A percentile compares a stretch with the other conserved stretches of the same genome.
Conservation (phyloP, 1,284 basidiomycete genomes). For the Ustilago xerochloae region DNA sequence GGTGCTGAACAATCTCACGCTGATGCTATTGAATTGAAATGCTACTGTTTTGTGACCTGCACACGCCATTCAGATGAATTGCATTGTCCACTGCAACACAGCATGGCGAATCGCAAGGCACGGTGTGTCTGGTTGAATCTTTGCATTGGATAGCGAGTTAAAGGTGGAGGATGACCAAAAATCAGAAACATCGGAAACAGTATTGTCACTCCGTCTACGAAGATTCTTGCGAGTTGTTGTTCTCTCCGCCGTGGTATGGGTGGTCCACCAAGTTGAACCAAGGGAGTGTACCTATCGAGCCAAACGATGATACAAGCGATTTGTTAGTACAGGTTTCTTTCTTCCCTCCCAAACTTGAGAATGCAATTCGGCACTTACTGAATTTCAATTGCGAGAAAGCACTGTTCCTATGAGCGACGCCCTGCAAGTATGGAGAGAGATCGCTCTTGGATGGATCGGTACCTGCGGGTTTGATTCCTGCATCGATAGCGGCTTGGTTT, state of each 20-base stretch:
- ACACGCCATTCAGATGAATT: no score
- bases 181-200: not conserved
- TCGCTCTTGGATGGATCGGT: constrained; percentile 72
- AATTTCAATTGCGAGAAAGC: constrained; percentile 79
- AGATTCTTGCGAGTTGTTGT: constrained; percentile 33
- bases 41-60: no score
- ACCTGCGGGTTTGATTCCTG: constrained; percentile 49
- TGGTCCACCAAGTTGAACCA: constrained; percentile 68
- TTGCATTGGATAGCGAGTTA: not conserved
- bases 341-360: not conserved
- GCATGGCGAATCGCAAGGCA: not conserved
- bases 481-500: constrained; percentile 44
- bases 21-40: no score
- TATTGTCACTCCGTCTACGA: constrained; percentile 8
- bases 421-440: constrained; percentile 88
- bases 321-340: not conserved
- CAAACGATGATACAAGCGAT: not conserved
- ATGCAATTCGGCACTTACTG: constrained; percentile 49
- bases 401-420: constrained; percentile 87
- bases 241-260: constrained; percentile 56
- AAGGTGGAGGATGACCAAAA: no score
- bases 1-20: no score
- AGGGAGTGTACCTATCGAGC: constrained; percentile 55
- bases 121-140: not conserved
- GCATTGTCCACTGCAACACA: no score